Base-by-base conservation (phyloP, 768 basidiomycete genomes). In the Pluteus cervinus region DNA sequence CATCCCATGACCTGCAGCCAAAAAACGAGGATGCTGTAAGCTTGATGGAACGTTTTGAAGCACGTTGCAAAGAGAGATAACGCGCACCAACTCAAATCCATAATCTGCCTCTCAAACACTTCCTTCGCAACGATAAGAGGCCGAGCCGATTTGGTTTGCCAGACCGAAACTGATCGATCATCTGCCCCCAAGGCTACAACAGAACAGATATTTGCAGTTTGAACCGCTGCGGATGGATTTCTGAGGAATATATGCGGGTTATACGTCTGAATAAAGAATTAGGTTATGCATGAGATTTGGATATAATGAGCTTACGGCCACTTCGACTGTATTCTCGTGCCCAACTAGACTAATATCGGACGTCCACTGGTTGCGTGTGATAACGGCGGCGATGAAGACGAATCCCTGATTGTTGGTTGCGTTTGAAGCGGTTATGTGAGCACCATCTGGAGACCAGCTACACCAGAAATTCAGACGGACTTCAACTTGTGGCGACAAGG, bases 381-480 rank as follows among this genome's bases (percentile, higher is more conserved):
- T 93, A 16, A 98, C 91, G 5, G 92, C 89, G 2, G 94, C 96
- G 29, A 97, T 94, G 56, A 98, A 99, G 5, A 98, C 93, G 40
- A 91, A 92, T 14, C 93, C 93, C 46, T 84, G 81, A 50, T 88
- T 89, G 56, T 97, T 98, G 36, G 92, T 97, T 2, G 93, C 91
- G 53, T 98, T 98, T 1, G 94, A 94, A 1, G 93, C 89, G 4
- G 92, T 96, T 42, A 99, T 90, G 54, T 96, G 91, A 2, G 94
- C 88, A n/a, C 96, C 96, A 53, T 98, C 96, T 2, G 96, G 96
- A 1, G 93, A 97, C 96, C 96, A 99, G 50, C 93, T 96, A 43
- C 5, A n/a, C 28, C 31, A 42, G 8, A 44, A 8, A 40, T 14
- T 21, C n/a, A n/a, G 24, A 37, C 31, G 32, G 29, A 20, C 7